These are phyloP conservation scores for Penicillium simplicissimum DNA, from an alignment of 495 filamentous ascomycete species.

Conservation along the genomic window DNA sequence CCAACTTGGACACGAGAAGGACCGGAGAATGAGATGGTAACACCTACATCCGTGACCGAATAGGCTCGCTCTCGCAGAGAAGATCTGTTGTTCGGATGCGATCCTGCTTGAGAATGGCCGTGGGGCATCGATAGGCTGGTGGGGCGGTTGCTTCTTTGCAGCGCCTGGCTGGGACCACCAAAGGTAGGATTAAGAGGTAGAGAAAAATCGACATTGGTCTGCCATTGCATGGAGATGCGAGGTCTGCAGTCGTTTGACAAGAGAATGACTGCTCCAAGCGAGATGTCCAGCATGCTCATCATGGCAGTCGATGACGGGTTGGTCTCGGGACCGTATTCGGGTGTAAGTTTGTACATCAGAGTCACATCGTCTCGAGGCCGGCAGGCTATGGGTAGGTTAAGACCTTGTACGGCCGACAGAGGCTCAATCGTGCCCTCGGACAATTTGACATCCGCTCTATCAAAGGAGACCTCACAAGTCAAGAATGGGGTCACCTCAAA, in stretches of 20 bases:
- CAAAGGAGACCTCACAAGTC: conserved; percentile 67
- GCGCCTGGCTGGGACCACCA: conserved; percentile 60
- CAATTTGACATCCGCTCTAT: conserved; percentile 64
- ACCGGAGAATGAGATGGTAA: conserved; percentile 73
- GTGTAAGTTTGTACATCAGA: conserved; percentile 76
- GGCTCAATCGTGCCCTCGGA: conserved; percentile 68
- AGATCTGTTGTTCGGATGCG: conserved; percentile 50
- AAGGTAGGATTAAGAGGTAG: conserved; percentile 61
- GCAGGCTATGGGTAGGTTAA: conserved; percentile 65
- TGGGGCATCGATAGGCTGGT: conserved; percentile 49
- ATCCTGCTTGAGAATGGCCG: conserved; percentile 24
- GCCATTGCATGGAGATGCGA: conserved; percentile 76
- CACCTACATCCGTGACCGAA: conserved; percentile 60
- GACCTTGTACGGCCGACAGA: conserved; percentile 58
- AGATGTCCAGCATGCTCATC: conserved; percentile 59
- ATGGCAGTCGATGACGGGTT: conserved; percentile 48
- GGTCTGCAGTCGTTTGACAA: conserved; percentile 69
- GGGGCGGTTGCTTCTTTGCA: conserved; percentile 53
- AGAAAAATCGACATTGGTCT: conserved; percentile 79
- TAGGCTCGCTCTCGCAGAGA: conserved; percentile 53
- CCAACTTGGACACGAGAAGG: conserved; percentile 65
- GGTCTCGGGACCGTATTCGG: conserved; percentile 58
- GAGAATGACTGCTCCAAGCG: conserved; percentile 64
- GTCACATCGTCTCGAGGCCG: conserved; percentile 83
- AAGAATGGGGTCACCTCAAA: conserved; percentile 85